Evolutionary conservation across 169 alveolate species (phyloP), one percentile per base, ranked within the genome.

Genomic region (Plasmodium cynomolgi): DNA sequence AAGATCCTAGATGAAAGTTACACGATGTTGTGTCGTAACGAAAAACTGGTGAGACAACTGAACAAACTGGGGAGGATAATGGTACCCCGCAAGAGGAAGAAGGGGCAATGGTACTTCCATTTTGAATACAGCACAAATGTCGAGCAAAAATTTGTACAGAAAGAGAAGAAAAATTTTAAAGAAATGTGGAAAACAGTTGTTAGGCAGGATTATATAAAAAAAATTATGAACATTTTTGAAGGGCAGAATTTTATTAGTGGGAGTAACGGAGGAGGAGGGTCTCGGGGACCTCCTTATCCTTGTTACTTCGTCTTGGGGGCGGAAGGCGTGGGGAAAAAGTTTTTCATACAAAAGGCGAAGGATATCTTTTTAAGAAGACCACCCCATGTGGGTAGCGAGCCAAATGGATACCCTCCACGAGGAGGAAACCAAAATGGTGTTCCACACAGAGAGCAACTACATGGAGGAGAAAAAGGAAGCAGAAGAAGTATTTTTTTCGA

Each of bases 251-350:
- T 23, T 20, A 50, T 50, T 74, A 47, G 7, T 20, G 33, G 0
- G 47, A 5, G 9, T 33, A 7, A 15, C 39, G n/a, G 56, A 83
- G 72, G 44, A 83, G 73, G 44, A 4, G 29, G n/a, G n/a, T n/a
- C 29, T 39, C 8, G 7, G 56, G 77, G n/a, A 9, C n/a, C 1
- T 47, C 15, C 33, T 54, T 71, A n/a, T 11, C n/a, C 81, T 11
- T 85, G 84, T 37, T 74, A 85, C 62, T 85, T 85, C 62, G 77
- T 85, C 34, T n/a, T 85, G 37, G 93, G 93, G 34, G 58, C 85
- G 1, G 73, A 85, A 85, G 93, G 93, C 2, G 84, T 85, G 13
- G 93, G 93, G 41, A 85, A 85, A 50, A 85, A 34, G 79, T 85
- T 85, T 29, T 74, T 85, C 15, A 85, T 85, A 23, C 80, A 85